Conservation (phyloP, 306 rosid species). For the Luffa acutangula region DNA sequence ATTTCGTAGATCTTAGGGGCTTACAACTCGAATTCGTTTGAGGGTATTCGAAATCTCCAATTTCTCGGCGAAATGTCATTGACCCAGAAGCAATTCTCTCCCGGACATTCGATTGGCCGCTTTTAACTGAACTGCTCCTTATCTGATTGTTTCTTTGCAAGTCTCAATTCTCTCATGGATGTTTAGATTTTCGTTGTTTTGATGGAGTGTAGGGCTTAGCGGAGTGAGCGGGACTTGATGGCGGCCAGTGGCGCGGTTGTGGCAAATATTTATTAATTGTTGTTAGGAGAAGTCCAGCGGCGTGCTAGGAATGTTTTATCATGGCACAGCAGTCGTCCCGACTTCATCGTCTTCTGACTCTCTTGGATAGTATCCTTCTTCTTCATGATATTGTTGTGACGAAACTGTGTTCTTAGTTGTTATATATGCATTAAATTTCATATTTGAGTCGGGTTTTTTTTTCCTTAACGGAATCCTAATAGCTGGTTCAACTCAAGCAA, state of each 20-base stretch:
- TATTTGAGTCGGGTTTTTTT: neutral
- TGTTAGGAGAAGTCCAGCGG: neutral
- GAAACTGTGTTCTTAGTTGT: neutral
- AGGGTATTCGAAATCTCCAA: neutral
- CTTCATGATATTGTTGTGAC: neutral
- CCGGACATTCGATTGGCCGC: neutral
- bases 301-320: constrained; percentile 55
- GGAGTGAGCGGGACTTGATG: neutral
- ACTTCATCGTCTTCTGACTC: constrained; percentile 95
- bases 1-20: neutral
- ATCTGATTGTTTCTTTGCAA: neutral
- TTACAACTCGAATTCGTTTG: neutral
- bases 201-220: constrained; percentile 4
- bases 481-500: constrained; percentile 97
- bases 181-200: neutral
- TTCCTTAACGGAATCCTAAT: constrained; percentile 40
- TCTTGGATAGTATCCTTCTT: constrained; percentile 85
- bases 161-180: neutral
- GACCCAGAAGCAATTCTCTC: neutral
- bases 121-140: neutral
- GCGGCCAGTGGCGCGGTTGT: neutral
- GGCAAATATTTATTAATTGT: neutral
- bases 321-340: constrained; percentile 98
- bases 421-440: neutral
- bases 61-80: neutral